Evolutionary conservation across 768 basidiomycete genomes (phyloP).

Genomic region (Podaxis sp.): DNA sequence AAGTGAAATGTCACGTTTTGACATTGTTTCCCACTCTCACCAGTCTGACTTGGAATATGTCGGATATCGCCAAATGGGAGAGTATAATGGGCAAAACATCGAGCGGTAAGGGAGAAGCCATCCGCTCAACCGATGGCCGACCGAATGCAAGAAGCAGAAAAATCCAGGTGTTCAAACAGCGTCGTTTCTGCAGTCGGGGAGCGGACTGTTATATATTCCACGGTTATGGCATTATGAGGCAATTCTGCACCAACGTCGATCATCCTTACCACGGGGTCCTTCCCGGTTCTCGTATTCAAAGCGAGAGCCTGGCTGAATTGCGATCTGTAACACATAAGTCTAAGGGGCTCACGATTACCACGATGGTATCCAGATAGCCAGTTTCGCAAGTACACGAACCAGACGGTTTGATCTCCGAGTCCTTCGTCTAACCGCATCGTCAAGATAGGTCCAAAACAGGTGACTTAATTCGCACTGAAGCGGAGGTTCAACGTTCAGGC

Average conservation of each 20-base stretch:
- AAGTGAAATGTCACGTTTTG: background rate
- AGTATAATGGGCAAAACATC: conserved; percentile 49
- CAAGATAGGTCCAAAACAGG: background rate
- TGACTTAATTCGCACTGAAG: background rate
- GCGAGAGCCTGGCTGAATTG: background rate
- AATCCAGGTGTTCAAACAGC: background rate
- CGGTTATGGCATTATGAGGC: background rate
- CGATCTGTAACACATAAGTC: background rate
- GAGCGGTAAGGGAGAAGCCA: conserved; percentile 35
- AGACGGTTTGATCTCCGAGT: background rate
- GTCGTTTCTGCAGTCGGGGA: background rate
- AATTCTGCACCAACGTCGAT: conserved; percentile 1
- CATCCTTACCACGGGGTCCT: conserved; percentile 8
- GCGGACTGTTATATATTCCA: conserved; percentile 1
- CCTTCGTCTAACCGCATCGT: background rate
- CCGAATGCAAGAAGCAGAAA: background rate
- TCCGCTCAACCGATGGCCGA: background rate
- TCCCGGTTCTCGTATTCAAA: background rate
- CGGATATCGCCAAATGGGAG: conserved; percentile 34
- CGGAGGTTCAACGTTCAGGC: background rate
- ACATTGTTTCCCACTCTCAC: conserved; percentile 29
- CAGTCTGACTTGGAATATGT: conserved; percentile 45
- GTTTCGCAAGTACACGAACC: background rate
- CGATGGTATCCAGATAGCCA: background rate
- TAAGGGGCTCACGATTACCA: background rate